A percentile compares a stretch with the other conserved stretches of the same genome.
These are phyloP conservation scores for Xylaria flabelliformis DNA, from an alignment of 495 filamentous ascomycete genomes.

Conservation along the genomic window DNA sequence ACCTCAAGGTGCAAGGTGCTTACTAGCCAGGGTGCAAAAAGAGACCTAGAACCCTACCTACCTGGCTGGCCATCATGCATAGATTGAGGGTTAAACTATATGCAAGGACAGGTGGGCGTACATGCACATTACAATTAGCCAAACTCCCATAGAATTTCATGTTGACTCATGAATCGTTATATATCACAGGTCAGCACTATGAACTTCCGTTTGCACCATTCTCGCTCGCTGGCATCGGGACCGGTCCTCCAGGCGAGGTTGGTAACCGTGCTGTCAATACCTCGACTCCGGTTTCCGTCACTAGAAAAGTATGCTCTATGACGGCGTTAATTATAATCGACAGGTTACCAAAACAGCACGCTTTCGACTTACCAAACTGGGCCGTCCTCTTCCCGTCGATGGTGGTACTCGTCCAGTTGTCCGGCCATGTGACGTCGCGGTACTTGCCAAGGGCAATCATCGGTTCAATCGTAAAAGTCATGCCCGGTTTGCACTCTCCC, in stretches of 20 bases:
- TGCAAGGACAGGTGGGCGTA: background rate
- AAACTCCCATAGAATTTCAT: background rate
- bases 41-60: background rate
- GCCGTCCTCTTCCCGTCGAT: slow-evolving; percentile 82
- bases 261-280: slow-evolving; percentile 83
- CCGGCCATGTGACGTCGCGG: slow-evolving; percentile 85
- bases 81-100: background rate
- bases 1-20: background rate
- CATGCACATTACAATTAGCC: background rate
- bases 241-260: slow-evolving; percentile 83
- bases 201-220: slow-evolving; percentile 29
- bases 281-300: slow-evolving; percentile 93
- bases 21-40: background rate
- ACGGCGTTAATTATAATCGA: slow-evolving; percentile 23
- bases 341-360: background rate
- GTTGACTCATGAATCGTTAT: background rate
- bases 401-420: slow-evolving; percentile 89
- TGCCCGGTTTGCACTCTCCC: slow-evolving; percentile 82
- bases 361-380: slow-evolving; percentile 69
- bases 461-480: slow-evolving; percentile 94
- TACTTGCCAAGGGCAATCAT: slow-evolving; percentile 87
- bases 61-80: background rate
- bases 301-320: slow-evolving; percentile 88
- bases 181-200: background rate
- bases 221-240: slow-evolving; percentile 64